A percentile compares a stretch with the other conserved stretches of the same genome.
These are phyloP conservation scores for Erodium trifolium DNA, from an alignment of 441 rosid genomes.

Conservation along the genomic window DNA sequence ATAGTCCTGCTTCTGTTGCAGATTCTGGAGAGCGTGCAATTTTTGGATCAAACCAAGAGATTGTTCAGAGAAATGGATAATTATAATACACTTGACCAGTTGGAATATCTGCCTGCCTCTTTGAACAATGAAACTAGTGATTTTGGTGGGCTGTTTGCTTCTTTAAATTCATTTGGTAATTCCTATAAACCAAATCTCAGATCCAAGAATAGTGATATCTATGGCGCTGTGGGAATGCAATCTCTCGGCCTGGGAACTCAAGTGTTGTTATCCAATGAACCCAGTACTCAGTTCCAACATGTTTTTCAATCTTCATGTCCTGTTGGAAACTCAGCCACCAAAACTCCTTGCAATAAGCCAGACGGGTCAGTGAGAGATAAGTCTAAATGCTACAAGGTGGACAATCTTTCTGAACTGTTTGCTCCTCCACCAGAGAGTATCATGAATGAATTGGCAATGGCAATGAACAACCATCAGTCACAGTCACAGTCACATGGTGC, in stretches of 20 bases:
- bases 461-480: constrained; percentile 19
- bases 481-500: constrained; percentile 21
- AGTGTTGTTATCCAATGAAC: constrained; percentile 12
- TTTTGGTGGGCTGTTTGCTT: constrained; percentile 47
- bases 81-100: constrained; percentile 22
- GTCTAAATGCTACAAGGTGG: constrained; percentile 36
- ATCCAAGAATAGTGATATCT: constrained; percentile 30
- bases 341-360: constrained; percentile 30
- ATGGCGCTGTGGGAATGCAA: constrained; percentile 9
- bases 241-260: not conserved
- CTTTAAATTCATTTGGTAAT: constrained; percentile 27
- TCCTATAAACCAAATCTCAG: constrained; percentile 31
- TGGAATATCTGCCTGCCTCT: constrained; percentile 24
- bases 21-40: constrained; percentile 54
- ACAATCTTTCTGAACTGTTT: constrained; percentile 49
- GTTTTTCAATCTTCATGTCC: constrained; percentile 16
- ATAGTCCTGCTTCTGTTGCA: constrained; percentile 23
- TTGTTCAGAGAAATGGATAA: constrained; percentile 30
- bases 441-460: constrained; percentile 12
- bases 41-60: constrained; percentile 46
- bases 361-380: constrained; percentile 34
- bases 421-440: constrained; percentile 31
- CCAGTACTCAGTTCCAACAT: constrained; percentile 19
- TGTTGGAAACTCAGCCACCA: constrained; percentile 10
- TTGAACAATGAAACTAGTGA: constrained; percentile 33